Conservation (phyloP, 441 rosid genomes). For the Bocquillonia castaneifolia region DNA sequence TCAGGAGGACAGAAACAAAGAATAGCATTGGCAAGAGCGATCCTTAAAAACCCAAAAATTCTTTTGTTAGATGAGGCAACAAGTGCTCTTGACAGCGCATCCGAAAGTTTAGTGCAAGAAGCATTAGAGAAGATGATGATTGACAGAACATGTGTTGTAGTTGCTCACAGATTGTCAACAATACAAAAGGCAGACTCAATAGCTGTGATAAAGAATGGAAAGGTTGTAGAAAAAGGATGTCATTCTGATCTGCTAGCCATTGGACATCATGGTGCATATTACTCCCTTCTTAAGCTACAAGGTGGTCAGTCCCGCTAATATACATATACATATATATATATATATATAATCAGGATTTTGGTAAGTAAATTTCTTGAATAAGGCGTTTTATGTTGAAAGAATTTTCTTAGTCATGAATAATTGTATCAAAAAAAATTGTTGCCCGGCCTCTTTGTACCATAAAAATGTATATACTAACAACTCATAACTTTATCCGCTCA, state of each 20-base stretch:
- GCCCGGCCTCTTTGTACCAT: no score
- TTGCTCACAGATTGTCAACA: constrained; percentile 45
- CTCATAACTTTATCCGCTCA: no score
- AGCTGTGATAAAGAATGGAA: constrained; percentile 40
- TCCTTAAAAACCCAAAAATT: constrained; percentile 35
- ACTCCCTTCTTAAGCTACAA: constrained; percentile 40
- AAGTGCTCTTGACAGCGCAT: constrained; percentile 42
- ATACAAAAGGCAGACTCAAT: constrained; percentile 36
- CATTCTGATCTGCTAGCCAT: constrained; percentile 33
- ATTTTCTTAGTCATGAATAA: no score
- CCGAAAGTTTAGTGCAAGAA: constrained; percentile 45
- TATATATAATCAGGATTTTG: no score
- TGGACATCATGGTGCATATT: constrained; percentile 36
- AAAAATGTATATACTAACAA: no score
- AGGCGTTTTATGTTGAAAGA: no score
- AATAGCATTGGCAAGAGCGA: constrained; percentile 40
- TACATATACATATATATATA: no score
- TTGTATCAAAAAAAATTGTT: no score
- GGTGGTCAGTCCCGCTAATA: constrained; percentile 31
- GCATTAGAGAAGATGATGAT: constrained; percentile 46
- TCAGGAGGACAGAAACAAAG: constrained; percentile 56
- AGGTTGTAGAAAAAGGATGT: constrained; percentile 46
- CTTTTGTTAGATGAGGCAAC: constrained; percentile 43
- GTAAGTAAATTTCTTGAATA: no score
- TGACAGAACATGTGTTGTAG: constrained; percentile 40